Evolutionary conservation across 2,329 filamentous ascomycete species (phyloP), one percentile per base, ranked within the genome.

Genomic region (Calonectria crousiana): DNA sequence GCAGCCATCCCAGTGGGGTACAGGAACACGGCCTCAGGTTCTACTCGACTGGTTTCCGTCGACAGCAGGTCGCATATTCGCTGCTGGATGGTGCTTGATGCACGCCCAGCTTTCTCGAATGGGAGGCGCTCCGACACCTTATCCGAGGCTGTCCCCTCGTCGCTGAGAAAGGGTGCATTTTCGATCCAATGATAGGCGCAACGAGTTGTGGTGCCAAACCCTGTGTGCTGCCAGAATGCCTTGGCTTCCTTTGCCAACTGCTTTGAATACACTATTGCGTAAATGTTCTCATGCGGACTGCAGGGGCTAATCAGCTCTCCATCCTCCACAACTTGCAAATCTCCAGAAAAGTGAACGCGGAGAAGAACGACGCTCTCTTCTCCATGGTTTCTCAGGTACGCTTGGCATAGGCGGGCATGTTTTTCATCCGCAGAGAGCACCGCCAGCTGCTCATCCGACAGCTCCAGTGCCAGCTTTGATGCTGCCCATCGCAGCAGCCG

Each of bases 1-100:
- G 86, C 84, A 2, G 87, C 85, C 89, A 91, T 91, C 26, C 89
- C 89, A 3, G 86, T 87, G 16, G 85, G 84, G 75, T 87, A 90
- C 5, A 91, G 82, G 62, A 85, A 89, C 0, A 91, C 84, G 75
- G 90, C 87, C 2, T 79, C 56, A 10, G 34, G 16, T 41, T 41
- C 34, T 8, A 62, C 73, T 14, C 16, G 36, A 38, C 49, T 67
- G 10, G 44, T 47, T 14, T 72, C 76, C 1, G 80, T 78, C 0
- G 78, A 78, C 0, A 78, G 62, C 6, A 80, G 58, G n/a, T 62
- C 49, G 3, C 76, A 76, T 44, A 83, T 79, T 18, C 74, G 72
- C 47, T 67, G 69, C 14, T 69, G 72, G 2, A 83, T 71, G 0
- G 13, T 49, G 10, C 74, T 1, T 3, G 51, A 69, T 14, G 80